Conservation (phyloP, 1,284 basidiomycete species). For the Hemileia vastatrix region DNA sequence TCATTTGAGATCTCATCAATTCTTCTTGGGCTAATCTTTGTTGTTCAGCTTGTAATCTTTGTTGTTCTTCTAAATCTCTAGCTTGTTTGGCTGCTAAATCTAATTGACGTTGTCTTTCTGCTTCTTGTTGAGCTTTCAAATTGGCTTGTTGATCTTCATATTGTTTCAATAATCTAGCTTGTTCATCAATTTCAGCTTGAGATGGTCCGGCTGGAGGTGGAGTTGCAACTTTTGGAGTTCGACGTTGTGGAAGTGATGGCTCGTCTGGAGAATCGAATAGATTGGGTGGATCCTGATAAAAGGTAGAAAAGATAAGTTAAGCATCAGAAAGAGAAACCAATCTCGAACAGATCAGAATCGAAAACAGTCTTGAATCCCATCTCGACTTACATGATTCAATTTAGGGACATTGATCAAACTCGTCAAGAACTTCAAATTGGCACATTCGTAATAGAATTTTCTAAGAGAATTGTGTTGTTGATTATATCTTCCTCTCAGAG, state of each 20-base stretch:
- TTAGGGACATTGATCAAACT: conserved; percentile 44
- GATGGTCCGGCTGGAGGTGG: conserved; percentile 31
- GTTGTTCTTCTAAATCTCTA: conserved; percentile 42
- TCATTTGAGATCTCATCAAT: conserved; percentile 41
- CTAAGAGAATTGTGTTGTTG: conserved; percentile 40
- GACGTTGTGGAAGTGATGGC: conserved; percentile 18
- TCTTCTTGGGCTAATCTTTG: conserved; percentile 41
- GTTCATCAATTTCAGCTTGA: conserved; percentile 43
- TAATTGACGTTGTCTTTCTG: conserved; percentile 34
- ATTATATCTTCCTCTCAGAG: conserved; percentile 40
- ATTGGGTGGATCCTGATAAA: conserved; percentile 36
- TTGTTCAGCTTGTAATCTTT: conserved; percentile 40
- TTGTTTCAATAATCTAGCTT: conserved; percentile 41
- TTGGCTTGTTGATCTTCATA: conserved; percentile 43
- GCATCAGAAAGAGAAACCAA: background rate
- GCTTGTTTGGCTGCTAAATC: conserved; percentile 37
- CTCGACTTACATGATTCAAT: too few species aligned
- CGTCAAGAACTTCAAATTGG: conserved; percentile 43
- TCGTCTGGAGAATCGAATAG: conserved; percentile 41
- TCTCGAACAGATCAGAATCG: background rate
- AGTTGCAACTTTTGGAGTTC: too few species aligned
- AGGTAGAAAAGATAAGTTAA: background rate
- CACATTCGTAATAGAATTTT: conserved; percentile 44
- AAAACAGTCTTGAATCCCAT: background rate
- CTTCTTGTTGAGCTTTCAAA: conserved; percentile 38